A percentile compares a stretch with the other conserved stretches of the same genome.
Conservation (phyloP, 2,329 filamentous ascomycete species). For the Chaetothyriales sp. region DNA sequence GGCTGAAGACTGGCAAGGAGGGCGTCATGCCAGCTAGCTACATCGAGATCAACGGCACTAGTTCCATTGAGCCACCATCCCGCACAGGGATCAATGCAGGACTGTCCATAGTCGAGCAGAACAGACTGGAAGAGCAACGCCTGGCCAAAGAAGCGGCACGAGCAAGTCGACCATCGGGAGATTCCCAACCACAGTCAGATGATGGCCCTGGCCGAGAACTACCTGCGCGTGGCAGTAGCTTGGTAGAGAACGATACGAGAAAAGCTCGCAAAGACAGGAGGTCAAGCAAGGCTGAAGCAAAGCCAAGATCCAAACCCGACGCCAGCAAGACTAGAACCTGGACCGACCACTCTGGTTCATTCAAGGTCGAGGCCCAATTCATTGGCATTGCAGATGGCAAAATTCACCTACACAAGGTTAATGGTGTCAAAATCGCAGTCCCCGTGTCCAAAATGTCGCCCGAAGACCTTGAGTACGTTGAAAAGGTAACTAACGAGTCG, state of each 20-base stretch:
- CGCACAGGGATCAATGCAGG: constrained; percentile 46
- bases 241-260: constrained; percentile 53
- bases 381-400: constrained; percentile 89
- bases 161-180: constrained; percentile 38
- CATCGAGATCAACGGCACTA: constrained; percentile 67
- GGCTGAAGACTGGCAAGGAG: constrained; percentile 82
- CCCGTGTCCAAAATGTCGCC: constrained; percentile 91
- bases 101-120: constrained; percentile 62
- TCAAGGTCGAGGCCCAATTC: constrained; percentile 95
- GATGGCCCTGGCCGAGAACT: constrained; percentile 66
- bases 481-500: constrained; percentile 71
- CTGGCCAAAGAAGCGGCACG: constrained; percentile 67
- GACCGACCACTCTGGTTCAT: constrained; percentile 90
- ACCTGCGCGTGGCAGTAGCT: constrained; percentile 66
- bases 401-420: constrained; percentile 94
- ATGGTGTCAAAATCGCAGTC: constrained; percentile 96
- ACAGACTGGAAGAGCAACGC: constrained; percentile 64
- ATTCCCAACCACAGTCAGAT: constrained; percentile 32
- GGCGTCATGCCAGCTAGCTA: constrained; percentile 96
- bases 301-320: constrained; percentile 60
- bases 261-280: constrained; percentile 45
- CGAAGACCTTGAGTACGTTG: constrained; percentile 89
- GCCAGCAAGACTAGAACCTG: constrained; percentile 70
- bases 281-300: constrained; percentile 54
- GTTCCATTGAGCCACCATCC: constrained; percentile 38